Base-by-base conservation (phyloP, 225 moss, liverwort and hornwort species). In the Lunularia cruciata region DNA sequence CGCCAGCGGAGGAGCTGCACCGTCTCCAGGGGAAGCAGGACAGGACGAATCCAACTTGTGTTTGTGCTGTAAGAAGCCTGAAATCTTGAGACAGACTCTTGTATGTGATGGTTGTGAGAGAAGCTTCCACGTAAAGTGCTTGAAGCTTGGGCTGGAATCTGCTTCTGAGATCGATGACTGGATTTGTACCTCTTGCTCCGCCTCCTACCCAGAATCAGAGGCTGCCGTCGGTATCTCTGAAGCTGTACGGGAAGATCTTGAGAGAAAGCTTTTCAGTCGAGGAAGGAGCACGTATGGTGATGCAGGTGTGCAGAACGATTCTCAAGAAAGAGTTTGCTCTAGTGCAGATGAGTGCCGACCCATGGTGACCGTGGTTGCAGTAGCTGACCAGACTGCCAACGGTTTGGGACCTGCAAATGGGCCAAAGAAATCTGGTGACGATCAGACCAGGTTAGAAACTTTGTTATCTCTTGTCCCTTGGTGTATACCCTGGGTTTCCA, bases 51-150 rank as follows among this genome's bases (percentile, higher is more conserved):
- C 52, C 23, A 34, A 46, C 18, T 56, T 57, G 3, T 82, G 77
- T 71, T 27, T 26, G 10, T 75, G 71, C 42, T 82, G 82, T 68
- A 62, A 57, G 56, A 70, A 57, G 48, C 82, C 82, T 34, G 82
- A 82, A 78, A 56, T 77, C 40, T 49, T 45, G 37, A 61, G 35
- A 49, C 68, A 67, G 19, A 82, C 82, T 23, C 64, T 78, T 36
- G 53, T 82, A 19, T 82, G 82, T 53, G 82, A 82, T 63, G 57
- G 47, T 34, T 82, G 82, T 45, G 82, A 78, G 53, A 67, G 37
- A 33, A 72, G 77, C 72, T 82, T 78, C 40, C 82, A 82, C 42
- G 32, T 78, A 14, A 57, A 38, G 34, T 82, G 82, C n/a, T 32
- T 75, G 40, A 75, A 70, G 63, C 72, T 82, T 37, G 30, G 71